Evolutionary conservation across 768 basidiomycete species (phyloP), one percentile per base, ranked within the genome.

Genomic region (Leccinum variicolor): DNA sequence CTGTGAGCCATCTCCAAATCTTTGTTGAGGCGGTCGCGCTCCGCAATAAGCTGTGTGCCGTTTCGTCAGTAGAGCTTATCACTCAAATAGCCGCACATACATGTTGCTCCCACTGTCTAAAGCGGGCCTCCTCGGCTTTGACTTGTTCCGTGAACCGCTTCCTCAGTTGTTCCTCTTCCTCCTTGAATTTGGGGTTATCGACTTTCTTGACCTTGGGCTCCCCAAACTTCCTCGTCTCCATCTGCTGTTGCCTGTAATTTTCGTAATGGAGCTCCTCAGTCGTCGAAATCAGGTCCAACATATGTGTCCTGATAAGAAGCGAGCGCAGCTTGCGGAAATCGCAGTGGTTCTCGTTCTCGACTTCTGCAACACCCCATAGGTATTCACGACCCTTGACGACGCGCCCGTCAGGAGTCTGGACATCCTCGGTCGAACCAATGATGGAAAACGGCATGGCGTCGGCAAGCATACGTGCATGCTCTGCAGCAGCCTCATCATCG

Each of bases 351-450:
- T 99, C 97, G 72, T 99, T 98, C 77, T 99, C 97, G 60, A 99
- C 96, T 81, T 99, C 97, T 9, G 97, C 97, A n/a, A 99, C 94
- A 81, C 97, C 97, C 97, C 97, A 99, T 14, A 96, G 85, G 72
- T 99, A 99, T 75, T 98, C 92, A 66, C 97, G 87, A 48, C 97
- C 97, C 76, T 98, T 98, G 70, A 99, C 97, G 33, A 84, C 75
- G 56, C 94, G 85, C 11, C 97, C 97, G 70, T 98, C 96, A 23
- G 81, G 76, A 4, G 93, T 98, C 66, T 84, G 83, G 49, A 99
- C 96, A 63, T 99, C 96, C 69, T 95, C 87, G 0, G 92, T 98
- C 23, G 90, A 94, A 31, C 97, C 97, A 67, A 99, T 98, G 75
- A 99, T 98, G 21, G 95, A 97, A 79, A 98, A 98, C 0, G 97